Evolutionary conservation across 73 alveolate genomes (phyloP), one percentile per base, ranked within the genome.

Genomic region (Paramecium biaurelia): DNA sequence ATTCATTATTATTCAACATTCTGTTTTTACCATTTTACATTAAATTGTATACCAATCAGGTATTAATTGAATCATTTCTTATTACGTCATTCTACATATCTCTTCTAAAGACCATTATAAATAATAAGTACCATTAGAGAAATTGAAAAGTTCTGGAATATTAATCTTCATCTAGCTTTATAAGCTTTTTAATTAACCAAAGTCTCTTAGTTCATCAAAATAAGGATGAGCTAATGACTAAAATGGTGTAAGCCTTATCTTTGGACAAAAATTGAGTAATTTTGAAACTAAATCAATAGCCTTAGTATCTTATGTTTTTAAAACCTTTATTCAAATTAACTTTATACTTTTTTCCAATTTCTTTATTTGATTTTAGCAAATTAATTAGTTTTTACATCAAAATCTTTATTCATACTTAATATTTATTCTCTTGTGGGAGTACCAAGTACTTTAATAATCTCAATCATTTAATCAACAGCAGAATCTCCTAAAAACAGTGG

Each of bases 401-500:
- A 96, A 43, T 89, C 68, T 10, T 97, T 97, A 85, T 93, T 96
- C 97, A 96, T 95, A 15, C 87, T 76, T 21, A 47, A 21, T 57
- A 96, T 90, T 68, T 96, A 93, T 38, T 96, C 95, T 76, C 89
- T 92, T 5, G 93, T 93, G 2, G 99, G 99, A 21, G 99, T 96
- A 12, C 99, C 99, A 37, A 96, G 88, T 41, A 95, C 94, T 93
- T 95, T 96, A 37, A 96, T 92, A 10, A 96, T 96, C 82, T 96
- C 99, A 37, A 96, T 96, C 15, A 96, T 63, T 89, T 96, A 94
- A 74, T 95, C 98, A 82, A 94, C 95, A 14, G 96, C 96, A 26
- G 93, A 87, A 38, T 85, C 96, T 7, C 99, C 99, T 32, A 96
- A 96, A 93, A 96, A 96, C 0, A 96, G 56, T 6, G 99, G 99